A percentile compares a stretch with the other conserved stretches of the same genome.
Conservation (phyloP, 495 filamentous ascomycete genomes). For the Hypoxylon lienhwacheense region DNA sequence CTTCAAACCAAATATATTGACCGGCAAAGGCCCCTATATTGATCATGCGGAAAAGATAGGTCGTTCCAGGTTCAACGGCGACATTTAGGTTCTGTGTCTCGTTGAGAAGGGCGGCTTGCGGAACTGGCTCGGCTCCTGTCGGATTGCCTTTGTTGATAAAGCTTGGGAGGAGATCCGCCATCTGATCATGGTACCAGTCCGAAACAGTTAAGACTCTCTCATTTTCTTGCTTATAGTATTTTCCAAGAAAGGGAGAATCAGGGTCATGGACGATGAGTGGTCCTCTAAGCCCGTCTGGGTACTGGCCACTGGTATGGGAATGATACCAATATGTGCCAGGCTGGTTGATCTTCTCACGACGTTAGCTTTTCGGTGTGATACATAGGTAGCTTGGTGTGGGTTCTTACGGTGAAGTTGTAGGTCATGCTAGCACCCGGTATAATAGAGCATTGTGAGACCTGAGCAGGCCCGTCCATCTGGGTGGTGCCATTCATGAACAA, state of each 20-base stretch:
- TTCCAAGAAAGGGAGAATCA: slow-evolving; percentile 56
- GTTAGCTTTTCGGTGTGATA: slow-evolving; percentile 5
- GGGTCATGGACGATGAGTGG: slow-evolving; percentile 73
- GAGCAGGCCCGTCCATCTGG: slow-evolving; percentile 72
- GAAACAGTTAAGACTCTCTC: slow-evolving; percentile 66
- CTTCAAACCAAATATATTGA: slow-evolving; percentile 74
- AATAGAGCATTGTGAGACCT: slow-evolving; percentile 69
- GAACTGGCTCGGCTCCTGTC: slow-evolving; percentile 66
- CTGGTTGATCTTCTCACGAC: slow-evolving; percentile 57
- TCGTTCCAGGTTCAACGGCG: slow-evolving; percentile 65
- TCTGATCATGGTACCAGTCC: slow-evolving; percentile 68
- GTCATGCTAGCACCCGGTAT: slow-evolving; percentile 64
- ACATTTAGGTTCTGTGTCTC: slow-evolving; percentile 61
- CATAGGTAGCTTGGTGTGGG: not conserved
- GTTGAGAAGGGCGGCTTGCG: slow-evolving; percentile 69
- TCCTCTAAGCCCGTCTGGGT: slow-evolving; percentile 74
- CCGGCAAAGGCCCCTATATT: slow-evolving; percentile 72
- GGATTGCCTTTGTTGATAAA: slow-evolving; percentile 63
- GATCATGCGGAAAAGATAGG: slow-evolving; percentile 75
- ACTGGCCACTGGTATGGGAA: slow-evolving; percentile 68
- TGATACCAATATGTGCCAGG: slow-evolving; percentile 86
- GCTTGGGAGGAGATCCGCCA: slow-evolving; percentile 56
- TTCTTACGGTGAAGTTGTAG: slow-evolving; percentile 74
- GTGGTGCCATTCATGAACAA: slow-evolving; percentile 70
- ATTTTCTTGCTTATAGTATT: slow-evolving; percentile 58